Conservation (phyloP, 2,329 filamentous ascomycete species). For the Xylariomycetidae sp. region DNA sequence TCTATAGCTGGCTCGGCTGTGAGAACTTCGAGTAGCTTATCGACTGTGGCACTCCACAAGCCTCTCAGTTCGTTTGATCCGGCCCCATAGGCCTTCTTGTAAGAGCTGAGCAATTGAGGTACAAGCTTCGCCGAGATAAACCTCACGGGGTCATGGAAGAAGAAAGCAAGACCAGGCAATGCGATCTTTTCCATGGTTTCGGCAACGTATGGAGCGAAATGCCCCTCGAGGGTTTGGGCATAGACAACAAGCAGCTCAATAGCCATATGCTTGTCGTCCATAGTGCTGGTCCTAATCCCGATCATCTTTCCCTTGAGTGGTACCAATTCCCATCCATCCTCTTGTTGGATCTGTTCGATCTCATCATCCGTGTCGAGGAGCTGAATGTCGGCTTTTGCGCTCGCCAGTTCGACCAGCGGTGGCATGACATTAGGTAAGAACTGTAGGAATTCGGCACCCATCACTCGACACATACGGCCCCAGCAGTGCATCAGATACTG, state of each 20-base stretch:
- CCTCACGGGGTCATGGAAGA: conserved; percentile 97
- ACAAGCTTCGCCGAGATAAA: conserved; percentile 94
- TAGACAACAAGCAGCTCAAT: conserved; percentile 98
- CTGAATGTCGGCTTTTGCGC: conserved; percentile 95
- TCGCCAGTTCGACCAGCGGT: conserved; percentile 82
- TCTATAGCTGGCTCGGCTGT: conserved; percentile 93
- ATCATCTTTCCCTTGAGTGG: conserved; percentile 97
- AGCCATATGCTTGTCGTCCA: conserved; percentile 99
- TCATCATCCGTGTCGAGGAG: conserved; percentile 93
- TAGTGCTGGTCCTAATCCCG: conserved; percentile 91
- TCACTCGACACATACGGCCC: conserved; percentile 96
- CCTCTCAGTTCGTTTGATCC: conserved; percentile 74
- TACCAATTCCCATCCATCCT: conserved; percentile 96
- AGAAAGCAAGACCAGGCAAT: conserved; percentile 89
- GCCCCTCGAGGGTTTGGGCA: conserved; percentile 87
- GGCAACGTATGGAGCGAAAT: conserved; percentile 86
- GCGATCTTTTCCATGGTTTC: conserved; percentile 97
- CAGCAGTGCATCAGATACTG: conserved; percentile 98
- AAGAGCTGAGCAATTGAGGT: conserved; percentile 86
- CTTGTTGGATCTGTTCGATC: conserved; percentile 85
- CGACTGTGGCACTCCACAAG: conserved; percentile 80
- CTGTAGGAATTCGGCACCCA: conserved; percentile 84
- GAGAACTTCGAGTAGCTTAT: conserved; percentile 89
- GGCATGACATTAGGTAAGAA: conserved; percentile 94
- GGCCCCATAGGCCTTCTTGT: conserved; percentile 84